Conservation (phyloP, 208 protist species). For the Trypanosoma conorhini region DNA sequence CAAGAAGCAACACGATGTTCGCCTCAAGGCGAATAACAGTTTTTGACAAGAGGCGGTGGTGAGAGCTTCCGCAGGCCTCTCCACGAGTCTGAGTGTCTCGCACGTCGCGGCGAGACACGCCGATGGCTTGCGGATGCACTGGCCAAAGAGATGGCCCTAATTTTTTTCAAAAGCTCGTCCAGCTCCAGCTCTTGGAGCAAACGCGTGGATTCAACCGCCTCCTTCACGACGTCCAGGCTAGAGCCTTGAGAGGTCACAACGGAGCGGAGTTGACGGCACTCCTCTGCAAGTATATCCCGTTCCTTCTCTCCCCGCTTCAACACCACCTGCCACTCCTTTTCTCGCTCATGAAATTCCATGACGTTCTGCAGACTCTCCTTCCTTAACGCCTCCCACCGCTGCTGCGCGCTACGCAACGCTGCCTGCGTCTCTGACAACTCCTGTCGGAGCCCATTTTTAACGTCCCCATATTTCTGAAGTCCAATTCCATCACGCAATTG, state of each 20-base stretch:
- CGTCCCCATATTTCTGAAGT: neutral
- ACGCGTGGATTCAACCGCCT: constrained; percentile 35
- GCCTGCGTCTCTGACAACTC: constrained; percentile 15
- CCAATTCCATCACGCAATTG: neutral
- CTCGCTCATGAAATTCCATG: constrained; percentile 48
- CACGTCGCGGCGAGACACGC: constrained; percentile 9
- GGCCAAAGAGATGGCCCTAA: constrained; percentile 26
- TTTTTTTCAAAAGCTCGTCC: constrained; percentile 35
- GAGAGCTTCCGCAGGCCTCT: constrained; percentile 19
- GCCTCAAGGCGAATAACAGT: neutral
- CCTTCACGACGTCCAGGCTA: constrained; percentile 29
- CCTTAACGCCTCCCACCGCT: constrained; percentile 32
- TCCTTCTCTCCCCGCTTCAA: constrained; percentile 24
- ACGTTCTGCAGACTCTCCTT: constrained; percentile 49
- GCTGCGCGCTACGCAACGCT: constrained; percentile 3
- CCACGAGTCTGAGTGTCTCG: neutral
- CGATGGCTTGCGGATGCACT: constrained; percentile 19
- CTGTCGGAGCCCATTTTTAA: neutral
- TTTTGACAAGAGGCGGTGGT: constrained; percentile 14
- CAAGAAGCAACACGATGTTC: constrained; percentile 17
- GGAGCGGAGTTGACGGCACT: constrained; percentile 19
- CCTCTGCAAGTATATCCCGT: neutral
- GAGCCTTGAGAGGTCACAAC: constrained; percentile 16
- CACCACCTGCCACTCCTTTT: constrained; percentile 52
- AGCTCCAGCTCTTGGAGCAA: constrained; percentile 47